phyloP scores from a whole-genome alignment of 768 basidiomycete genomes.

The Strobilomyces confusus region DNA sequence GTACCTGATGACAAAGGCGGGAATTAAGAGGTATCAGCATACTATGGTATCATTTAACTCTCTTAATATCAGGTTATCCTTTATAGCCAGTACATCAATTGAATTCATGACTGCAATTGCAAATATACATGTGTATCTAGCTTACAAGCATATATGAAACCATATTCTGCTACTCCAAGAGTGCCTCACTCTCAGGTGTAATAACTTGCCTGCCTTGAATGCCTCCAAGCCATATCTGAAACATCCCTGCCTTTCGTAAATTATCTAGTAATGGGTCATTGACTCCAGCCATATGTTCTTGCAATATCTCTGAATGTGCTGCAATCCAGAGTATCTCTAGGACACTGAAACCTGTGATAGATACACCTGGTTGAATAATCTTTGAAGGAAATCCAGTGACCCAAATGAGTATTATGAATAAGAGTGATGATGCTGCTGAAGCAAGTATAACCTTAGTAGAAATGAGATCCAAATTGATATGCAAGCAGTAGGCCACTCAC shows the following conservation, averaged over 20 bases:
- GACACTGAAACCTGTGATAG: slow-evolving; percentile 7
- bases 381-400: not conserved
- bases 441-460: slow-evolving; percentile 1
- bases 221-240: not conserved
- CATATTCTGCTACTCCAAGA: not conserved
- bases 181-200: not conserved
- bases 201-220: not conserved
- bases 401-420: not conserved
- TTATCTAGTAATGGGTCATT: too few relatives aligned
- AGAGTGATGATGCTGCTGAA: slow-evolving; percentile 1
- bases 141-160: not conserved
- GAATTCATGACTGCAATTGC: too few relatives aligned
- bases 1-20: slow-evolving; percentile 68
- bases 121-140: too few relatives aligned
- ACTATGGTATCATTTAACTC: too few relatives aligned
- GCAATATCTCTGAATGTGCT: slow-evolving; percentile 1
- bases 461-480: not conserved
- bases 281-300: not conserved
- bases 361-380: not conserved
- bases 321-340: slow-evolving; percentile 12
- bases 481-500: slow-evolving; percentile 4
- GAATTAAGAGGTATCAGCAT: too few relatives aligned
- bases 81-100: too few relatives aligned
- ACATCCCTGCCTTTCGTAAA: slow-evolving; percentile 9
- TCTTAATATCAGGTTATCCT: too few relatives aligned